Evolutionary conservation across 2,329 filamentous ascomycete genomes (phyloP).

Genomic region (Claviceps cyperi): DNA sequence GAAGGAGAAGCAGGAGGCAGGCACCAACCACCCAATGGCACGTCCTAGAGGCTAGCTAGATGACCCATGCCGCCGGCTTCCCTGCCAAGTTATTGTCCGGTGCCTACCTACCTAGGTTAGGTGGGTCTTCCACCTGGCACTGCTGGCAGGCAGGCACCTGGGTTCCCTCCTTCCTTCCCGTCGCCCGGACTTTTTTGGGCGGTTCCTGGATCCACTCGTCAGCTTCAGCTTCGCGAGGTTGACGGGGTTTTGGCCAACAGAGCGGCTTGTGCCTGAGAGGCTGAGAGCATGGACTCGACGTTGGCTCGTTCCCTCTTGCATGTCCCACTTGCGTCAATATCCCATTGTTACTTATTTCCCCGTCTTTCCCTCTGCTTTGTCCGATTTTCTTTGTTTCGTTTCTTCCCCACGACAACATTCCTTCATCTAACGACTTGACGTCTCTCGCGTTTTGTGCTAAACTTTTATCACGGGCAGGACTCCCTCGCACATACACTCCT

Average conservation of each 20-base stretch:
- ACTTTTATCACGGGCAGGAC: constrained; percentile 7
- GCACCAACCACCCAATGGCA: background rate
- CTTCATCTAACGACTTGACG: constrained; percentile 5
- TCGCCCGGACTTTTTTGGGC: background rate
- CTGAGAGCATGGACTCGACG: background rate
- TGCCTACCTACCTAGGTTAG: too few relatives aligned
- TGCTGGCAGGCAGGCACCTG: background rate
- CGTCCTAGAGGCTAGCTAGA: too few relatives aligned
- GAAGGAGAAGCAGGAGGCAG: background rate
- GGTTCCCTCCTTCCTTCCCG: background rate
- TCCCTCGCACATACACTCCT: constrained; percentile 6
- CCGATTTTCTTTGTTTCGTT: background rate
- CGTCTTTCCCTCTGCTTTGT: background rate
- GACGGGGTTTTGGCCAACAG: background rate
- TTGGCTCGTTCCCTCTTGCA: background rate
- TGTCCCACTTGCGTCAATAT: background rate
- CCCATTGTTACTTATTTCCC: background rate
- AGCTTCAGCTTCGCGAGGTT: background rate
- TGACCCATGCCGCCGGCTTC: background rate
- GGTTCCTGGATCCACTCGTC: background rate
- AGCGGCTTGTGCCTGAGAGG: too few relatives aligned
- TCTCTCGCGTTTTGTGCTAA: constrained; percentile 6
- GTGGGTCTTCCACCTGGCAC: background rate
- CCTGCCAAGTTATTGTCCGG: background rate
- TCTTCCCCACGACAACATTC: constrained; percentile 2